Evolutionary conservation across 306 rosid genomes (phyloP).

Genomic region (Sophora flavescens): DNA sequence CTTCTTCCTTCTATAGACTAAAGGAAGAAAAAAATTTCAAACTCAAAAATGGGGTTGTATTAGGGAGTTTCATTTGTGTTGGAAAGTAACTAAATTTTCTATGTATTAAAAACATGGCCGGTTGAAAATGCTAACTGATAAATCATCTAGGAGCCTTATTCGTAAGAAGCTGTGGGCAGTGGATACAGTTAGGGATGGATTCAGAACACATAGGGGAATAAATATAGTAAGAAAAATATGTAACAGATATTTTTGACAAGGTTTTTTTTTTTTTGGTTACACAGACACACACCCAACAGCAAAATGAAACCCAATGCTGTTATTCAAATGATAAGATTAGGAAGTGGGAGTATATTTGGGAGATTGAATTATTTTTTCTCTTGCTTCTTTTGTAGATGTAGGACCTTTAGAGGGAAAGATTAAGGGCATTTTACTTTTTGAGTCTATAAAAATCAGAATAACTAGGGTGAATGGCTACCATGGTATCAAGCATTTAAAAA

Average conservation of each 20-base stretch:
- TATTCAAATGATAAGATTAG: not conserved
- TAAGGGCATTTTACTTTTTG: no score
- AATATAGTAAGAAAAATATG: no score
- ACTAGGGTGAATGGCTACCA: not conserved
- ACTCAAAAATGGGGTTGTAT: not conserved
- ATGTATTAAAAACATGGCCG: not conserved
- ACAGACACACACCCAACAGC: no score
- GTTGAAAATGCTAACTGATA: not conserved
- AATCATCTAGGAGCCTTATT: not conserved
- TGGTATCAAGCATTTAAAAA: not conserved
- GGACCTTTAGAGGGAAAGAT: no score
- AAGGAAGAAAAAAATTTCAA: not conserved
- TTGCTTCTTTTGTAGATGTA: conserved; percentile 3
- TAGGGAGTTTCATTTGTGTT: not conserved
- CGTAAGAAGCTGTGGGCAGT: not conserved
- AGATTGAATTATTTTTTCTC: not conserved
- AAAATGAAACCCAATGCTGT: not conserved
- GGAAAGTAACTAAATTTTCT: not conserved
- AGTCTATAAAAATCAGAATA: not conserved
- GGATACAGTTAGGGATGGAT: no score
- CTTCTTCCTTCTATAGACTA: not conserved
- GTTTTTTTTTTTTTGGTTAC: no score
- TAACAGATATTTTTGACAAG: no score
- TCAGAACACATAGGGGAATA: no score
- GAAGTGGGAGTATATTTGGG: not conserved